These are phyloP conservation scores for Saccharomycopsis sp. DNA, from an alignment of 805 yeast genomes.

Conservation along the genomic window DNA sequence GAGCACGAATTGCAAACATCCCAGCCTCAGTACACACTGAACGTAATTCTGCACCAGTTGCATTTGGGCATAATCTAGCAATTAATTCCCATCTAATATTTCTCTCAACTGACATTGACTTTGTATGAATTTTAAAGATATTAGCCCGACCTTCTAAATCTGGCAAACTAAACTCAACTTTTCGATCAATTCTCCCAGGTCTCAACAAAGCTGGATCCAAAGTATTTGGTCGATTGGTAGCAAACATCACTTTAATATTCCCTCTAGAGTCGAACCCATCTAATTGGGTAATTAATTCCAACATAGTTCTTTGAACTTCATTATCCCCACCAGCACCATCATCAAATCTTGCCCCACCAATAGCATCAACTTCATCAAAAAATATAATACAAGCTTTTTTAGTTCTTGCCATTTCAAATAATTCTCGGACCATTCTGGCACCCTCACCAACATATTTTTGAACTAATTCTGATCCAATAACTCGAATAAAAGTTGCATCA, in stretches of 20 bases:
- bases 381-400: conserved; percentile 97
- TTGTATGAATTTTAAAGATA: conserved; percentile 93
- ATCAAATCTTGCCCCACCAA: conserved; percentile 99
- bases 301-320: conserved; percentile 98
- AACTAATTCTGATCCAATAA: conserved; percentile 95
- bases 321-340: conserved; percentile 99
- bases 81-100: conserved; percentile 98
- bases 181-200: conserved; percentile 98
- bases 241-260: conserved; percentile 98
- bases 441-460: conserved; percentile 99
- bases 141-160: conserved; percentile 98
- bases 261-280: conserved; percentile 99
- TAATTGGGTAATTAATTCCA: conserved; percentile 93
- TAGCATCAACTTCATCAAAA: conserved; percentile 97
- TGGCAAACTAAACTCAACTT: conserved; percentile 94
- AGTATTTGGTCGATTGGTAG: conserved; percentile 97
- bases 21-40: conserved; percentile 99
- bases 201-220: conserved; percentile 95
- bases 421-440: conserved; percentile 98
- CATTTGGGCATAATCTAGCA: conserved; percentile 94
- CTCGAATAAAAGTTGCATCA: conserved; percentile 97
- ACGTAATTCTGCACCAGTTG: conserved; percentile 97
- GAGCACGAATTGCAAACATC: conserved; percentile 97
- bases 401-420: conserved; percentile 98
- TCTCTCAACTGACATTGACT: conserved; percentile 96